Evolutionary conservation across 2,329 filamentous ascomycete genomes (phyloP), one percentile per base, ranked within the genome.

Genomic region (Fusarium metavorans): DNA sequence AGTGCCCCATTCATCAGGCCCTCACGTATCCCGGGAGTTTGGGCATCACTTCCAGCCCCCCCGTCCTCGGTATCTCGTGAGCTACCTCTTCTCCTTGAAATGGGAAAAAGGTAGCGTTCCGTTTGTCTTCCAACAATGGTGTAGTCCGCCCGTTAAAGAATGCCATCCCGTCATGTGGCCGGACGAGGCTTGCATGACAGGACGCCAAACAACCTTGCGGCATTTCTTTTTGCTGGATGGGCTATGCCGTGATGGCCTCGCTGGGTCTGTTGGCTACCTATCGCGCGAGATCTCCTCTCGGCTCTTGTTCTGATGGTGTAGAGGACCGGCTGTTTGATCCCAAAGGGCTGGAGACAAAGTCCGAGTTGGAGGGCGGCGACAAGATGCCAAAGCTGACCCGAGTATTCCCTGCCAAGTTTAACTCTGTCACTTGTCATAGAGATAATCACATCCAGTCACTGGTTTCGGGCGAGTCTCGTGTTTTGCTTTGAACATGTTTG

Each of bases 111-210:
- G 25, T 14, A 30, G 45, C 45, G 43, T 48, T 48, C 13, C 14
- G 25, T 50, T 30, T 5, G 16, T 50, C 9, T 50, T 50, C 45
- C 18, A 48, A 14, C 43, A 39, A 27, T 57, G 54, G 54, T 37
- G 57, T 62, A 68, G 54, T 37, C 54, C 25, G 35, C 37, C 34
- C 35, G 48, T 64, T 60, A 39, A 25, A 72, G 64, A 52, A 66
- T 68, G 32, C 30, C 34, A 56, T 32, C 61, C 59, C 62, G 45
- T 69, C 71, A 72, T 74, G 68, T 72, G 68, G 54, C 64, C 41
- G 52, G 52, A 39, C 59, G 25, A 48, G 52, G 74, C 50, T 62
- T 66, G 67, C 23, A 43, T 65, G 72, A 68, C 70, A 59, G 71
- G 41, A 54, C 56, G 39, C 27, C 52, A 56, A 54, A 57, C 10